Conservation (phyloP, 2,329 filamentous ascomycete genomes). For the Cercospora sesami region DNA sequence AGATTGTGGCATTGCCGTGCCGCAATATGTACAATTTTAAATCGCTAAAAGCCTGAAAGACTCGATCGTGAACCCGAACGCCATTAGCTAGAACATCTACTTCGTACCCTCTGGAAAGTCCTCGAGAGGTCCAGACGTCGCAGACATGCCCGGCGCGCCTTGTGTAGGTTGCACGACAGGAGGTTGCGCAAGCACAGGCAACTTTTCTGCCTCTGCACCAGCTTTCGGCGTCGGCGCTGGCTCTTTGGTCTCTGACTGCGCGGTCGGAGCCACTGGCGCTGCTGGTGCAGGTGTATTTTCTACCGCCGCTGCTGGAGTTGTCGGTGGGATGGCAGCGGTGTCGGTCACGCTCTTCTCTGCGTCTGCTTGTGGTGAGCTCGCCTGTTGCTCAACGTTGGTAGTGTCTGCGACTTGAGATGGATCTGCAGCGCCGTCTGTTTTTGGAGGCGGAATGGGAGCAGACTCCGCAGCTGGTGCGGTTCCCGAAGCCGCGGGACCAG, state of each 20-base stretch:
- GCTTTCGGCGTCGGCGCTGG: slow-evolving; percentile 12
- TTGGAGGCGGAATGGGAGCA: slow-evolving; percentile 24
- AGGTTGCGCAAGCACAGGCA: slow-evolving; percentile 14
- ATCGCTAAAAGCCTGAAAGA: background rate
- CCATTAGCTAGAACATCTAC: background rate
- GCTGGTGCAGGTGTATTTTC: slow-evolving; percentile 1
- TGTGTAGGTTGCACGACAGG: slow-evolving; percentile 5
- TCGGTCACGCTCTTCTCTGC: background rate
- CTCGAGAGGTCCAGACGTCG: slow-evolving; percentile 29
- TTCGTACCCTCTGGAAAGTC: slow-evolving; percentile 24
- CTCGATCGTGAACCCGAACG: background rate
- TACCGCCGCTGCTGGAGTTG: background rate
- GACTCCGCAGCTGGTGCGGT: slow-evolving; percentile 24
- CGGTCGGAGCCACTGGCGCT: slow-evolving; percentile 6
- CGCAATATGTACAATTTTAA: background rate
- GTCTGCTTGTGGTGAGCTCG: background rate
- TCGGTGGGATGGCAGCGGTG: background rate
- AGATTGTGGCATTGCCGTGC: background rate
- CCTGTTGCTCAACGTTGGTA: background rate
- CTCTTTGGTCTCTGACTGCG: background rate
- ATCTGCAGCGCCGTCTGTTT: slow-evolving; percentile 21
- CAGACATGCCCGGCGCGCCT: slow-evolving; percentile 26
- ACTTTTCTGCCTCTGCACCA: slow-evolving; percentile 13
- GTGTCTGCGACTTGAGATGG: background rate
- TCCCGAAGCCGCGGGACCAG: slow-evolving; percentile 17